Base-by-base conservation (phyloP, 345 rosid genomes). In the Euclidium syriacum region DNA sequence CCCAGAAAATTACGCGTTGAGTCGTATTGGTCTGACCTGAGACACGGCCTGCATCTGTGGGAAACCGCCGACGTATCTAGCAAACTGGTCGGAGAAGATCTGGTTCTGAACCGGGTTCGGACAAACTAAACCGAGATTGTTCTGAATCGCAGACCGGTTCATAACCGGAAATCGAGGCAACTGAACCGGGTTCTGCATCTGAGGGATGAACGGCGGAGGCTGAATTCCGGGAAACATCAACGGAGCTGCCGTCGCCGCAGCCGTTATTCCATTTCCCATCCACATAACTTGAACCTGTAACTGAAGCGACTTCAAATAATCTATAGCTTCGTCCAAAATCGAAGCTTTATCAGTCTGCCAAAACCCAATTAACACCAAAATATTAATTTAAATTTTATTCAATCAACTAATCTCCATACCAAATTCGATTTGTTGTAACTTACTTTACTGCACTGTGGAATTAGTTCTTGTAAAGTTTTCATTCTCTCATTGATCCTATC, bases 201-300 rank as follows among this genome's bases (percentile, higher is more conserved):
- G 80, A 64, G 78, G 68, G 64, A 85, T 65, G 30, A 79, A 83
- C 23, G 36, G 58, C 2, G 58, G 52, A 34, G 76, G 84, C 44
- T 85, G 98, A 15, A 83, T 65, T 46, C 95, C 92, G 7, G 88
- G 86, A 71, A 86, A 88, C 92, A 91, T 83, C 85, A 83, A 69
- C 6, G 91, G 96, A 63, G 70, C 27, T 25, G 47, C 27, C 34
- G 47, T 23, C 32, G 84, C 83, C 87, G 38, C 4, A 2, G 27
- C 46, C 36, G 80, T 83, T 92, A 86, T 86, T 77, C 91, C 80
- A 72, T 75, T 79, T 23, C 98, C 92, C 88, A 88, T 83, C 86
- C 96, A 88, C 92, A 88, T 86, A 56, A 88, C 74, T 90, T 91
- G 98, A 38, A 91, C 84, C 71, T 91, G 98, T 71, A 85, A 68